Base-by-base conservation (phyloP, 495 filamentous ascomycete genomes). In the Tuber magnatum region DNA sequence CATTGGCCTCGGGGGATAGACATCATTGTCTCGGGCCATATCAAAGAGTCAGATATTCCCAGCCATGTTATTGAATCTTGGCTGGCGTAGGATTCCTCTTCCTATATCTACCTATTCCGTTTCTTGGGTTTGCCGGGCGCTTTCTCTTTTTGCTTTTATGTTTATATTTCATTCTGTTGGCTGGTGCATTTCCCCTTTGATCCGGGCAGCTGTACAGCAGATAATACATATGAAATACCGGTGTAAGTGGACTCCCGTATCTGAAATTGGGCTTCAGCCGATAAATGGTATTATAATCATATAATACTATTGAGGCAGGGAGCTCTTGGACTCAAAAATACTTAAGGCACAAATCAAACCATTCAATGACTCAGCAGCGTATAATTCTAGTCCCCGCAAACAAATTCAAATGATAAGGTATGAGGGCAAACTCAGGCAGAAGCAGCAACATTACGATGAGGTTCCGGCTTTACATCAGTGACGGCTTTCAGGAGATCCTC, bases 401-500 rank as follows among this genome's bases (percentile, higher is more conserved):
- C 71, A 68, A 68, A 78, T 43, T 41, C 39, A 28, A 65, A 20
- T 28, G 28, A 68, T 51, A 43, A 40, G 28, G 39, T 42, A 32
- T 32, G 72, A 32, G 32, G 41, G 24, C 41, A 48, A 70, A 39
- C 40, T 77, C 56, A 77, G 51, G 75, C 75, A 42, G 79, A 77
- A 46, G 72, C 71, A 46, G 74, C 72, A 39, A 72, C 71, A 71
- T 82, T 82, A 41, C 83, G 82, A 42, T 83, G 77, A 35, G 75
- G 80, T 51, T 79, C 86, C 24, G 93, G 92, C 84, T 92, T 91
- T 74, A 93, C 90, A 74, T 93, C 88, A 75, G 91, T 90, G 12
- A 97, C 91, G 32, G 91, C 93, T 74, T 88, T 87, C 61, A 97
- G 86, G 75, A 99, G 85, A 75, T 93, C 90, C 69, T 92, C 88